phyloP scores from a whole-genome alignment of 78 protist genomes.

The Dictyostelium firmibasis region DNA sequence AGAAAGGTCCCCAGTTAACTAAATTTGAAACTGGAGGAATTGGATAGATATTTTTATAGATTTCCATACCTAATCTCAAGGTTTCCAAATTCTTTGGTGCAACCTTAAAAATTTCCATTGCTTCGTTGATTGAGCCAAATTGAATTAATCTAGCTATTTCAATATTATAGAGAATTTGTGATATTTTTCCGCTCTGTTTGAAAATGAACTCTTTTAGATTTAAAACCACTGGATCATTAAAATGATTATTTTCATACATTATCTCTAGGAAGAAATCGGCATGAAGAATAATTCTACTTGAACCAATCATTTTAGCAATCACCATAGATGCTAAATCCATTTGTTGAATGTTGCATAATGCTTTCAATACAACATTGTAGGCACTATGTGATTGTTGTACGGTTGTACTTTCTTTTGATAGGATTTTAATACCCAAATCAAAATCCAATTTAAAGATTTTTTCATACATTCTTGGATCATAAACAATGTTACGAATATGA shows the following conservation, averaged over 20 bases:
- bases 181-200: neutral
- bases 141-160: neutral
- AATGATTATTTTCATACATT: neutral
- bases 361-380: neutral
- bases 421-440: neutral
- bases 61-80: neutral
- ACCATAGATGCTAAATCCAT: neutral
- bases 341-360: neutral
- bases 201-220: neutral
- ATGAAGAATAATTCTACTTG: neutral
- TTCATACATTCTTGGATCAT: neutral
- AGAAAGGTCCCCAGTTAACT: neutral
- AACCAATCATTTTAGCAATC: neutral
- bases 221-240: neutral
- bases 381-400: neutral
- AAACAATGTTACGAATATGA: neutral
- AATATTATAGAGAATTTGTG: neutral
- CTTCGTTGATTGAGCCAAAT: neutral
- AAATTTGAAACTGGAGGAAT: slow-evolving; percentile 25
- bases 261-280: neutral
- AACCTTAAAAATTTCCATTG: neutral
- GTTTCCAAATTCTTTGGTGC: neutral
- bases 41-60: neutral
- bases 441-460: neutral
- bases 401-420: neutral